Evolutionary conservation across 495 filamentous ascomycete species (phyloP).

Genomic region (Cercophora scortea): DNA sequence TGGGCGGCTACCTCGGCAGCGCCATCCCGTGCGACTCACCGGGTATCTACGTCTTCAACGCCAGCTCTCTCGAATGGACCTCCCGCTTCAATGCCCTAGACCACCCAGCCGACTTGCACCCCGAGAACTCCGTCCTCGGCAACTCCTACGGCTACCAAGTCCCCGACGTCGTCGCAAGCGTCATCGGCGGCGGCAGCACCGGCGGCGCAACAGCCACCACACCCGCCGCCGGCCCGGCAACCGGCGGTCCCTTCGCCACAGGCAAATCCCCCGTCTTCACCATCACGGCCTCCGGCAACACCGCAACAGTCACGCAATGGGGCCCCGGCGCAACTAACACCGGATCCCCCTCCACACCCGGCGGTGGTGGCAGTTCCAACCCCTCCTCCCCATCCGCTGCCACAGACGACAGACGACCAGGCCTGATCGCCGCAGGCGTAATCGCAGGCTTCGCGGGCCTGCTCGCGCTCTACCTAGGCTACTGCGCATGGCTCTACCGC

Average conservation of each 20-base stretch:
- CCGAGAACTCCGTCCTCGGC: slow-evolving; percentile 41
- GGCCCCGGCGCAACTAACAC: slow-evolving; percentile 23
- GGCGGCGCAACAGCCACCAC: slow-evolving; percentile 63
- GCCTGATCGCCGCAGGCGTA: slow-evolving; percentile 55
- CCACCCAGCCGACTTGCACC: slow-evolving; percentile 23
- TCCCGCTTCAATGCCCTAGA: slow-evolving; percentile 45
- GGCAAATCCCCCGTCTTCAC: slow-evolving; percentile 59
- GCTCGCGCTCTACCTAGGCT: slow-evolving; percentile 55
- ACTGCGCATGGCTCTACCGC: slow-evolving; percentile 64
- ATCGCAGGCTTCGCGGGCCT: slow-evolving; percentile 54
- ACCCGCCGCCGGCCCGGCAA: slow-evolving; percentile 52
- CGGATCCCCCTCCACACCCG: background rate
- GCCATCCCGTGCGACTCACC: slow-evolving; percentile 57
- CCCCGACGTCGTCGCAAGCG: slow-evolving; percentile 48
- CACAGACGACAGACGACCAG: slow-evolving; percentile 38
- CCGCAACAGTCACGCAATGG: slow-evolving; percentile 44
- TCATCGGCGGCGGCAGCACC: slow-evolving; percentile 52
- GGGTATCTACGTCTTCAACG: slow-evolving; percentile 64
- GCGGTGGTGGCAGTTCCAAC: background rate
- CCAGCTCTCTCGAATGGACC: slow-evolving; percentile 52
- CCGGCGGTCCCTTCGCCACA: slow-evolving; percentile 59
- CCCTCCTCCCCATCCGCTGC: slow-evolving; percentile 1
- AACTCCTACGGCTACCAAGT: slow-evolving; percentile 58
- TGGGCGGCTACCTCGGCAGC: slow-evolving; percentile 62
- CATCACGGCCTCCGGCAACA: slow-evolving; percentile 49